Base-by-base conservation (phyloP, 768 basidiomycete species). In the Trametes cingulata region DNA sequence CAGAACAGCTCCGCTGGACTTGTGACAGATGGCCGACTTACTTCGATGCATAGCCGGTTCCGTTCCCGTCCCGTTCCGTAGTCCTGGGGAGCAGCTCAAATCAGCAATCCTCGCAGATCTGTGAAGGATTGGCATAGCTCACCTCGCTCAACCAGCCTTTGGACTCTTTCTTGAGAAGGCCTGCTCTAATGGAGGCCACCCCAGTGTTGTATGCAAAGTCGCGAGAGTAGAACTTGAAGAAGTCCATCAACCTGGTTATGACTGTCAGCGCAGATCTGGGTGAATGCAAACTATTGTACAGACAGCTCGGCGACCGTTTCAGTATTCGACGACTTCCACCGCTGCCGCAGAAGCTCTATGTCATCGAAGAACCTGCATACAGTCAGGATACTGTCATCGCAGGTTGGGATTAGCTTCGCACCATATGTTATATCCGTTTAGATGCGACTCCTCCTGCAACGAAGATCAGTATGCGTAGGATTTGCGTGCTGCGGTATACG, bases 141-240 rank as follows among this genome's bases (percentile, higher is more conserved):
- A 94, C 92, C 68, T 97, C 94, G 68, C 87, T 91, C 71, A 91
- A 87, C 96, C 96, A 98, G 13, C 95, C 95, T 72, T 98, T 98
- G 66, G 76, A 80, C 19, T 94, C 90, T 73, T 98, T 98, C 76
- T 89, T 91, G 65, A 98, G 69, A 10, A 93, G 77, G 19, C 96
- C 96, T 50, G 86, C 86, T 67, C 95, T 82, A 69, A 99, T 94
- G 43, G 93, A 95, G 53, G 91, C 88, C 52, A 98, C 95, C 50
- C 91, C 89, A 60, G 87, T 89, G 73, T 90, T 92, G 77, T 96
- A 99, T 50, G 81, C 77, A 76, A 98, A 99, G 72, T 95, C 94
- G 59, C 93, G 88, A 50, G 93, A 88, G 77, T 90, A 99, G 74
- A 94, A 98, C 67, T 90, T 90, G 83, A 96, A 99, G 75, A 99